These are phyloP conservation scores for Pyronema omphalodes DNA, from an alignment of 495 filamentous ascomycete genomes.

Conservation along the genomic window DNA sequence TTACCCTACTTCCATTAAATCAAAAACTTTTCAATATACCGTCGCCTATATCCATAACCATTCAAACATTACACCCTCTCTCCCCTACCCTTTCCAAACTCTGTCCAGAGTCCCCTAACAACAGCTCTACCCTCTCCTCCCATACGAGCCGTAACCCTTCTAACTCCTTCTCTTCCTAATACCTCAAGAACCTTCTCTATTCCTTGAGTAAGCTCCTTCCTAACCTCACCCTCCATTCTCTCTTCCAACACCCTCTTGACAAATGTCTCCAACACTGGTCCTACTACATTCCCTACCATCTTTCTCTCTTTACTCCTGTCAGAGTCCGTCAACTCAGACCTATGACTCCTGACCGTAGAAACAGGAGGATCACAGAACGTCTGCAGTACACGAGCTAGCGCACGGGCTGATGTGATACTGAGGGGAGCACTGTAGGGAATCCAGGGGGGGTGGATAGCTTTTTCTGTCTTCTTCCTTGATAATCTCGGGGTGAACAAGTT, in stretches of 20 bases:
- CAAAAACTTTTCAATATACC: not conserved
- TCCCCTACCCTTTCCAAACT: slow-evolving; percentile 9
- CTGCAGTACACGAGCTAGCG: slow-evolving; percentile 11
- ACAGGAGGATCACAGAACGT: slow-evolving; percentile 19
- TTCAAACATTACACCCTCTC: slow-evolving; percentile 2
- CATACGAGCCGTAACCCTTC: slow-evolving; percentile 11
- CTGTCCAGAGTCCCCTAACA: slow-evolving; percentile 17
- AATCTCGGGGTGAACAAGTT: slow-evolving; percentile 14
- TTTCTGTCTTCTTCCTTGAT: slow-evolving; percentile 15
- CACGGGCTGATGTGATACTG: slow-evolving; percentile 1
- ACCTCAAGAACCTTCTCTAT: slow-evolving; percentile 11
- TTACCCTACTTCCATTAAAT: not conserved
- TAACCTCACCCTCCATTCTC: slow-evolving; percentile 15
- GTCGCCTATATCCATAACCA: not conserved
- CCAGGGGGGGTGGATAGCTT: slow-evolving; percentile 17
- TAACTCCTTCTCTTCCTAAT: slow-evolving; percentile 17
- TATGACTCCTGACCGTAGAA: slow-evolving; percentile 11
- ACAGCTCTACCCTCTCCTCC: slow-evolving; percentile 20
- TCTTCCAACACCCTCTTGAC: slow-evolving; percentile 14
- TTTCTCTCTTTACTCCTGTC: slow-evolving; percentile 14
- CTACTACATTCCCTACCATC: slow-evolving; percentile 14
- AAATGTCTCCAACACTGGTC: slow-evolving; percentile 12
- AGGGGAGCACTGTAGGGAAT: not conserved
- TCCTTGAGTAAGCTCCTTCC: slow-evolving; percentile 13
- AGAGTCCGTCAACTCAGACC: slow-evolving; percentile 6